phyloP scores from a whole-genome alignment of 2,329 filamentous ascomycete species.

The Trichoderma asperellum region DNA sequence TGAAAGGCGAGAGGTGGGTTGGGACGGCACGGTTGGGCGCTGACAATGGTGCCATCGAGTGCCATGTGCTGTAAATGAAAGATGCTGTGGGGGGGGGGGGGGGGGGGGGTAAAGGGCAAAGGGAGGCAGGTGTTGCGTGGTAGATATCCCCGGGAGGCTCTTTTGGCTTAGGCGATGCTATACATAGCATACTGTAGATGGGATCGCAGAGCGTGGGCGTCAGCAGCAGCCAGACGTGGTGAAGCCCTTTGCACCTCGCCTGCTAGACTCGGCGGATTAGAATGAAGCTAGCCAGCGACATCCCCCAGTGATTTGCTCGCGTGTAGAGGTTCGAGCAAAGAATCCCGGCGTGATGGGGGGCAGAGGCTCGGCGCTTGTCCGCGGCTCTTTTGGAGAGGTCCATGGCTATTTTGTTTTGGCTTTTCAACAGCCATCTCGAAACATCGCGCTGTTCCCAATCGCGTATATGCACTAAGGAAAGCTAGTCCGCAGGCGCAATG shows the following conservation, averaged over 20 bases:
- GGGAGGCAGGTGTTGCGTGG: not conserved
- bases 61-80: constrained; percentile 25
- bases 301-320: constrained; percentile 13
- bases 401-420: not conserved
- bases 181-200: constrained; percentile 9
- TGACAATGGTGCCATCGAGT: constrained; percentile 20
- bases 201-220: constrained; percentile 10
- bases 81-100: not conserved
- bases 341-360: constrained; percentile 1
- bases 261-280: constrained; percentile 25
- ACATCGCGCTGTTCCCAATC: constrained; percentile 9
- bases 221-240: constrained; percentile 1
- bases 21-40: constrained; percentile 26
- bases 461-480: not conserved
- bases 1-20: constrained; percentile 11
- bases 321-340: not conserved
- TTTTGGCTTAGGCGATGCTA: constrained; percentile 1
- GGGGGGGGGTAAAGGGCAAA: not conserved
- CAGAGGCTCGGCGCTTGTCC: constrained; percentile 25
- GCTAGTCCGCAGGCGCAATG: constrained; percentile 4
- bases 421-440: not conserved
- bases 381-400: constrained; percentile 26
- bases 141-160: constrained; percentile 6
- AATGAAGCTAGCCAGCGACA: not conserved
- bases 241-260: constrained; percentile 23